Conservation (phyloP, 106 monocot species). For the Platanthera guangdongensis region DNA sequence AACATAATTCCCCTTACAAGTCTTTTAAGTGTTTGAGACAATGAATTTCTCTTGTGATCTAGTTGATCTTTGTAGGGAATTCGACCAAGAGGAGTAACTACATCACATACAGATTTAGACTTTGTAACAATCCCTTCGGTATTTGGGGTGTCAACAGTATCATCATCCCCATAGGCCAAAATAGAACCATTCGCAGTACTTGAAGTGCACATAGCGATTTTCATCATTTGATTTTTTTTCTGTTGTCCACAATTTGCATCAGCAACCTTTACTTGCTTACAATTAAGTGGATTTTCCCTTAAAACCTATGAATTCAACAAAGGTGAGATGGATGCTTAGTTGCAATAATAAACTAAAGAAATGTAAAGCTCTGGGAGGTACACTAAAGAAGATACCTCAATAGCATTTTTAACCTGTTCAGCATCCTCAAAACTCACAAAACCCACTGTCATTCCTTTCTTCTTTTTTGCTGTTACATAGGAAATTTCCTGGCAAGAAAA, state of each 20-base stretch:
- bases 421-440: conserved; percentile 57
- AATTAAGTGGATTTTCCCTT: conserved; percentile 35
- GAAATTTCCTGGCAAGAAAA: conserved; percentile 46
- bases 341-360: not conserved
- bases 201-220: conserved; percentile 6
- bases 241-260: conserved; percentile 52
- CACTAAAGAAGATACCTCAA: conserved; percentile 37
- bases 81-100: conserved; percentile 72
- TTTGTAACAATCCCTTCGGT: conserved; percentile 27
- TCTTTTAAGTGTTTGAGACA: conserved; percentile 62
- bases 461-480: conserved; percentile 68
- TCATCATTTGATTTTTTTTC: conserved; percentile 23
- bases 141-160: conserved; percentile 10
- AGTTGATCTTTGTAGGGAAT: conserved; percentile 74
- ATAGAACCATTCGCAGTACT: conserved; percentile 5
- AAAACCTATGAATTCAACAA: conserved; percentile 39
- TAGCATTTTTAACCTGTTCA: conserved; percentile 48
- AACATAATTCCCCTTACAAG: conserved; percentile 42
- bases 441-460: conserved; percentile 81
- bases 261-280: conserved; percentile 62
- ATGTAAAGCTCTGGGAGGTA: not conserved
- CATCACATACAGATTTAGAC: conserved; percentile 57
- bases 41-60: conserved; percentile 70
- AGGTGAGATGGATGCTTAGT: not conserved
- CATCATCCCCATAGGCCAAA: conserved; percentile 14